Conservation (phyloP, 306 rosid species). For the Ceratonia siliqua region DNA sequence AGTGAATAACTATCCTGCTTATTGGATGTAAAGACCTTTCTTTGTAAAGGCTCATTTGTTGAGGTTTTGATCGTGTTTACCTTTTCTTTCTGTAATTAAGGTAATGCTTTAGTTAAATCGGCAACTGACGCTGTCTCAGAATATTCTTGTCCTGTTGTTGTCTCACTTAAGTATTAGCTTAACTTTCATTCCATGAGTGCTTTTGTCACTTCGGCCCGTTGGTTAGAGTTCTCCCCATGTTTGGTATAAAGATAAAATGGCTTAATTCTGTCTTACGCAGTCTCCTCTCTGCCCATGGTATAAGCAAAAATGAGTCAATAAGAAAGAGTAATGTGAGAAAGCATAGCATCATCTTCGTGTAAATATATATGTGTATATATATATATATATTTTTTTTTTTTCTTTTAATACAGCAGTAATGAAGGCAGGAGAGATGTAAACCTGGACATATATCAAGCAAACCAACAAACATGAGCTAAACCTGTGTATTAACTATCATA, state of each 20-base stretch:
- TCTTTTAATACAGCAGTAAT: too few species aligned
- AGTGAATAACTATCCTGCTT: constrained; percentile 15
- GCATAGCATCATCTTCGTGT: too few species aligned
- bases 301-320: background rate
- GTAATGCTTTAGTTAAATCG: constrained; percentile 4
- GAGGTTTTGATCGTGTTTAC: constrained; percentile 18
- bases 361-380: too few species aligned
- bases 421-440: too few species aligned
- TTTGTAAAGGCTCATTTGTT: background rate
- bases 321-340: background rate
- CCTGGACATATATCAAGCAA: too few species aligned
- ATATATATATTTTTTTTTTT: too few species aligned
- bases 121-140: background rate
- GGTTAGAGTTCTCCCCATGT: background rate
- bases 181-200: background rate
- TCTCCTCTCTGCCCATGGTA: too few species aligned
- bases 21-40: constrained; percentile 2
- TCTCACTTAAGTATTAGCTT: background rate
- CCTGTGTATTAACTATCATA: too few species aligned
- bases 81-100: constrained; percentile 23
- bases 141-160: background rate
- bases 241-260: background rate
- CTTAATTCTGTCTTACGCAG: background rate
- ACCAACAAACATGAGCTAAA: too few species aligned
- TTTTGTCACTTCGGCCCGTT: too few species aligned